Evolutionary conservation across 1,139 yeast species (phyloP).

Genomic region (Nakaseomyces sp.): DNA sequence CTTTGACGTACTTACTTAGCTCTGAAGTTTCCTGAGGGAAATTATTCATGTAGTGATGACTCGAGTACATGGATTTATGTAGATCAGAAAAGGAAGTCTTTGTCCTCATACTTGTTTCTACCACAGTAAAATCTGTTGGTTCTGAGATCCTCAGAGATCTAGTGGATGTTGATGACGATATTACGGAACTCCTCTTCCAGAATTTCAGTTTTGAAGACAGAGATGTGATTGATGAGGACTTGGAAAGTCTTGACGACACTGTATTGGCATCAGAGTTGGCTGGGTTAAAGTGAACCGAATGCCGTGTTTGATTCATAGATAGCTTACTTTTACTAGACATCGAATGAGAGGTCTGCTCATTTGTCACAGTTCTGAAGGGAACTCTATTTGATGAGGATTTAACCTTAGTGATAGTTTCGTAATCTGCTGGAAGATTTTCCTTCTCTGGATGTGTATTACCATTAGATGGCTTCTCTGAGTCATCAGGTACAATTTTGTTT

Average conservation of each 20-base stretch:
- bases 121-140: slow-evolving; percentile 1
- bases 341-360: background rate
- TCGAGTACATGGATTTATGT: slow-evolving; percentile 13
- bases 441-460: slow-evolving; percentile 4
- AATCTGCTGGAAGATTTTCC: background rate
- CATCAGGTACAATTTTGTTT: slow-evolving; percentile 21
- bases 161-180: slow-evolving; percentile 15
- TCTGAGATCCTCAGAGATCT: slow-evolving; percentile 9
- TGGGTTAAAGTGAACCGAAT: slow-evolving; percentile 2
- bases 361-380: slow-evolving; percentile 1
- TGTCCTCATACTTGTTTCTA: slow-evolving; percentile 13
- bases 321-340: background rate
- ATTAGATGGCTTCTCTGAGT: slow-evolving; percentile 9
- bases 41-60: background rate
- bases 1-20: background rate
- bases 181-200: slow-evolving; percentile 24
- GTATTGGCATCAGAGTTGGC: background rate
- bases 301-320: background rate
- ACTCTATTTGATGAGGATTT: background rate
- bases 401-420: background rate
- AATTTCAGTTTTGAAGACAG: slow-evolving; percentile 29
- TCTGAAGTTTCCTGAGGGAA: background rate
- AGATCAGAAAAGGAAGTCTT: slow-evolving; percentile 23
- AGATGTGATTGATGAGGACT: slow-evolving; percentile 14
- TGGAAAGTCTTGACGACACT: background rate